These are phyloP conservation scores for Microsporum ferrugineum DNA, from an alignment of 2,329 filamentous ascomycete genomes.

Conservation along the genomic window DNA sequence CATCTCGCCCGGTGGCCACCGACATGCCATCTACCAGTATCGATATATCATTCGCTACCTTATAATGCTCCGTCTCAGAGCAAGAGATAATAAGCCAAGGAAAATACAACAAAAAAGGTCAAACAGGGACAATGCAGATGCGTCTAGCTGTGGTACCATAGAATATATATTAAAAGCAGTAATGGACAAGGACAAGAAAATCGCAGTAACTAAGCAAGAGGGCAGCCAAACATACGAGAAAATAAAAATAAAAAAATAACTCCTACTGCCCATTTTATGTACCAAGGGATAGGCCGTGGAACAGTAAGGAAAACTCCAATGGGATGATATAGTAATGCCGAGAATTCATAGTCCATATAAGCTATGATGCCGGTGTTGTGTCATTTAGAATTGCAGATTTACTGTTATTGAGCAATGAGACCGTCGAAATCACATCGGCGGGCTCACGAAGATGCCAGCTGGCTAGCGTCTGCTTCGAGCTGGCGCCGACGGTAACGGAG, in stretches of 20 bases:
- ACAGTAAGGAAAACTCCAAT: not conserved
- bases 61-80: not conserved
- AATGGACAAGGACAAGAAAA: not conserved
- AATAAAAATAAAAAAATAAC: not conserved
- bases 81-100: not conserved
- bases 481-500: conserved; percentile 82
- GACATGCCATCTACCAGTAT: not conserved
- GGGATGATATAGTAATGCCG: not conserved
- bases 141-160: not conserved
- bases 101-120: not conserved
- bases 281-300: not conserved
- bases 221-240: too few species aligned
- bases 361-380: not conserved
- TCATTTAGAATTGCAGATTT: not conserved
- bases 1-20: not conserved
- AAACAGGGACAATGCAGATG: not conserved
- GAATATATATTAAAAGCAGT: not conserved
- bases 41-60: not conserved
- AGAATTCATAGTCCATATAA: not conserved
- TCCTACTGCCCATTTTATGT: not conserved
- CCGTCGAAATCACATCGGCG: conserved; percentile 65
- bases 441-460: conserved; percentile 85
- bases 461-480: conserved; percentile 82
- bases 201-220: not conserved
- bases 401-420: conserved; percentile 43